Evolutionary conservation across 495 filamentous ascomycete species (phyloP).

Genomic region (Physcia stellaris): DNA sequence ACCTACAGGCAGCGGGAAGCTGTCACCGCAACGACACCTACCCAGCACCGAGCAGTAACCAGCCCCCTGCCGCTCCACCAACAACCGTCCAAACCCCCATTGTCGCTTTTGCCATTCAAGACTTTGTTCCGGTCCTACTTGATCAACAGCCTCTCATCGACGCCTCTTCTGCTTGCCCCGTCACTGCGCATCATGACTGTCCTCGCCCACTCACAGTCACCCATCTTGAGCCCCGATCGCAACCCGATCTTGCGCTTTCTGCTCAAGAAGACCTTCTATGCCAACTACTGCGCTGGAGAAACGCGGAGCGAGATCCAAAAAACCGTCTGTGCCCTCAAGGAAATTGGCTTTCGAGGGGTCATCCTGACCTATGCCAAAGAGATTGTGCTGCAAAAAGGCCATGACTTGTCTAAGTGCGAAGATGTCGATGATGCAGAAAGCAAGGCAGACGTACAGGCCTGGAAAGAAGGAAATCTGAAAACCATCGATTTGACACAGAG

Average conservation of each 20-base stretch:
- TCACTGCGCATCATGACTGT: conserved; percentile 53
- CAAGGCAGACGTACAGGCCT: conserved; percentile 46
- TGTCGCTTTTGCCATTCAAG: conserved; percentile 60
- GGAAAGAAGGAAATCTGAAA: conserved; percentile 60
- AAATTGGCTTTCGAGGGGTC: conserved; percentile 30
- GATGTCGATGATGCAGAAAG: conserved; percentile 1
- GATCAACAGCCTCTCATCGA: conserved; percentile 69
- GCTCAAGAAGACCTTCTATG: conserved; percentile 32
- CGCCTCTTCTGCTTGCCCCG: conserved; percentile 52
- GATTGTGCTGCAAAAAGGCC: conserved; percentile 26
- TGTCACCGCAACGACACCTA: no score
- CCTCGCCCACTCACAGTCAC: conserved; percentile 54
- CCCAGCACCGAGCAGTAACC: no score
- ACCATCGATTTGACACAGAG: conserved; percentile 60
- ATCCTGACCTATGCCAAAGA: conserved; percentile 35
- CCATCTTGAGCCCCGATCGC: conserved; percentile 30
- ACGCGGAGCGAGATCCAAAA: conserved; percentile 20
- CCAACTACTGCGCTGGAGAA: conserved; percentile 35
- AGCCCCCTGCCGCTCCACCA: no score
- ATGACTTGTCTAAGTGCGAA: conserved; percentile 17
- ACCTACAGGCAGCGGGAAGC: no score
- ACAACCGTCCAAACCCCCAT: no score
- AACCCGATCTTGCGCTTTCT: conserved; percentile 27
- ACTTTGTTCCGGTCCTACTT: conserved; percentile 66
- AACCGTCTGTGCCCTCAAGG: conserved; percentile 25